Conservation (phyloP, 2,329 filamentous ascomycete genomes). For the Fusarium graminum region DNA sequence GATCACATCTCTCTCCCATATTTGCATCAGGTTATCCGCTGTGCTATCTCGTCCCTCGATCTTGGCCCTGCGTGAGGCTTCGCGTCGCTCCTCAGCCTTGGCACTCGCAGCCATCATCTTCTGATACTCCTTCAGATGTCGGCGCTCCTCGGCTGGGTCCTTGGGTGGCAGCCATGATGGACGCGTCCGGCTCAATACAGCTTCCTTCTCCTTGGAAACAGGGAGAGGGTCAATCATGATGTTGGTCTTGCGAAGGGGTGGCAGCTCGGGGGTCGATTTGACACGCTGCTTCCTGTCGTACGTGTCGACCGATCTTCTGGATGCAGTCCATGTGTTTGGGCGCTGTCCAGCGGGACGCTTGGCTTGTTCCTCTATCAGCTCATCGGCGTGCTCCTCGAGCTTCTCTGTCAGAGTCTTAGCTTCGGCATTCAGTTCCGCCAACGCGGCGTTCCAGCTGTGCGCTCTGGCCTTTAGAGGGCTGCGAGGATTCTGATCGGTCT, state of each 20-base stretch:
- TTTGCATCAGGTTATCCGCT: slow-evolving; percentile 66
- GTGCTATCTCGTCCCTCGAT: slow-evolving; percentile 67
- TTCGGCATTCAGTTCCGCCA: slow-evolving; percentile 77
- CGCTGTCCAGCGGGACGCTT: slow-evolving; percentile 52
- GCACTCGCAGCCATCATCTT: slow-evolving; percentile 79
- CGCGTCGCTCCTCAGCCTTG: slow-evolving; percentile 71
- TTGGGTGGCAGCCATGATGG: slow-evolving; percentile 90
- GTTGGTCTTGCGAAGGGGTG: slow-evolving; percentile 77
- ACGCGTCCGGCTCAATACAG: slow-evolving; percentile 81
- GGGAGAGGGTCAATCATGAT: slow-evolving; percentile 88
- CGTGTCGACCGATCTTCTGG: slow-evolving; percentile 51
- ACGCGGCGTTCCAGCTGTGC: slow-evolving; percentile 80
- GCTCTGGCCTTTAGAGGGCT: slow-evolving; percentile 67
- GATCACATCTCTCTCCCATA: slow-evolving; percentile 83
- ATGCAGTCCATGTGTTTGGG: slow-evolving; percentile 58
- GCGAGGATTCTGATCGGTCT: slow-evolving; percentile 58
- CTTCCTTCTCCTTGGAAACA: slow-evolving; percentile 88
- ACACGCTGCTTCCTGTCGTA: slow-evolving; percentile 66
- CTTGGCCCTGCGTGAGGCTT: slow-evolving; percentile 65
- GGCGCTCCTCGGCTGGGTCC: slow-evolving; percentile 89
- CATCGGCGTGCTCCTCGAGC: slow-evolving; percentile 81
- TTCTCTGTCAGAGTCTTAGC: slow-evolving; percentile 82
- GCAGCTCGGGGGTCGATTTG: slow-evolving; percentile 76
- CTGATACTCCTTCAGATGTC: slow-evolving; percentile 87
- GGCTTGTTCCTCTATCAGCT: slow-evolving; percentile 60